Evolutionary conservation across 148 eudicot species (phyloP).

Genomic region (Spergularia marina): DNA sequence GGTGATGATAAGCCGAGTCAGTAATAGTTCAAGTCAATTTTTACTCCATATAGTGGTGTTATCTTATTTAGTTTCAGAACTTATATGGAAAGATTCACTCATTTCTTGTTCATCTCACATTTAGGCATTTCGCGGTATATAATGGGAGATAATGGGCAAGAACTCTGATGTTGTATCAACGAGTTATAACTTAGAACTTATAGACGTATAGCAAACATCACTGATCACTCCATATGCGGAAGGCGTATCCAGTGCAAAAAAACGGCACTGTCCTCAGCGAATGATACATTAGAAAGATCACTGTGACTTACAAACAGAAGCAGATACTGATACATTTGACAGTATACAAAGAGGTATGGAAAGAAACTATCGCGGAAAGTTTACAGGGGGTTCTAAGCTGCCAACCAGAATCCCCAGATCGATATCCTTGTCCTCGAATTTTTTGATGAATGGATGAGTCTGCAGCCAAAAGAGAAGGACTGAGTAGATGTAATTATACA

Average conservation of each 20-base stretch:
- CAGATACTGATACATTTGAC: conserved; percentile 19
- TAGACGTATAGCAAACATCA: no score
- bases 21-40: no score
- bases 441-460: conserved; percentile 88
- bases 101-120: no score
- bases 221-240: no score
- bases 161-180: no score
- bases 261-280: not conserved
- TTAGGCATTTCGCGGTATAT: no score
- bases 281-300: conserved; percentile 9
- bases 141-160: no score
- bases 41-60: no score
- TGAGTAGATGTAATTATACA: not conserved
- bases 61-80: no score
- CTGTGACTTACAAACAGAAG: conserved; percentile 2
- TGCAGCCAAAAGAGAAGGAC: conserved; percentile 33
- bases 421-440: conserved; percentile 92
- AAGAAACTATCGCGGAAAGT: conserved; percentile 52
- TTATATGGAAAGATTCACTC: no score
- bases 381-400: conserved; percentile 84
- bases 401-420: conserved; percentile 74
- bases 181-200: no score
- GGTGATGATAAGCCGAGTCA: no score
- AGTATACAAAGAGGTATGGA: conserved; percentile 15
- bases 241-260: not conserved